phyloP scores from a whole-genome alignment of 2,329 filamentous ascomycete genomes.

The Pyrenophora seminiperda region DNA sequence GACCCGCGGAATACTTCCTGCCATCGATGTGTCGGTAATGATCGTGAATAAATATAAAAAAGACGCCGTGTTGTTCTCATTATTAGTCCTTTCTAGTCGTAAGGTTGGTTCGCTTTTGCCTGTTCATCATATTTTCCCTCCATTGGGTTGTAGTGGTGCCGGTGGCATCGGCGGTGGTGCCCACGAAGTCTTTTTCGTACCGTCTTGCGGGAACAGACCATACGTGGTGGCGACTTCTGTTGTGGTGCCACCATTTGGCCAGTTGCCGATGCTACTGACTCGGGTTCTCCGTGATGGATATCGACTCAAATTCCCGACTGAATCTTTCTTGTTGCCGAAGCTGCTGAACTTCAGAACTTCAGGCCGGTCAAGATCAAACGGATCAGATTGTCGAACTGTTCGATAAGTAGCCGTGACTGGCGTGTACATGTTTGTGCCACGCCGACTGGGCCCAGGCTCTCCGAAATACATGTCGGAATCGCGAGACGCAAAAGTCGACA shows the following conservation, averaged over 20 bases:
- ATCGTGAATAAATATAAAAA: background rate
- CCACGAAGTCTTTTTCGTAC: slow-evolving; percentile 23
- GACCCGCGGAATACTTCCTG: slow-evolving; percentile 45
- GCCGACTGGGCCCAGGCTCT: slow-evolving; percentile 44
- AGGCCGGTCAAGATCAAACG: slow-evolving; percentile 49
- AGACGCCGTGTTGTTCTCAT: slow-evolving; percentile 5
- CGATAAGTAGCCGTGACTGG: slow-evolving; percentile 23
- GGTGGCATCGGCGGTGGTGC: slow-evolving; percentile 10
- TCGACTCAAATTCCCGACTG: slow-evolving; percentile 38
- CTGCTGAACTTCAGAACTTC: slow-evolving; percentile 46
- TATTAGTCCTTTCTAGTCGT: slow-evolving; percentile 1
- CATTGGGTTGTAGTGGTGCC: background rate
- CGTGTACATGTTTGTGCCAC: slow-evolving; percentile 35
- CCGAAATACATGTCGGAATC: slow-evolving; percentile 39
- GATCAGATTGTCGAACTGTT: slow-evolving; percentile 47
- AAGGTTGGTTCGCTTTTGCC: background rate
- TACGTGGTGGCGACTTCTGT: slow-evolving; percentile 12
- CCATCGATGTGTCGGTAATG: slow-evolving; percentile 15
- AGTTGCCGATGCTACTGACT: slow-evolving; percentile 39
- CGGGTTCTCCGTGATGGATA: slow-evolving; percentile 34
- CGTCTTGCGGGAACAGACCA: slow-evolving; percentile 25
- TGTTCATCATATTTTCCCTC: background rate
- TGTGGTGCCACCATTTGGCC: slow-evolving; percentile 18
- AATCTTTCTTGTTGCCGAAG: slow-evolving; percentile 33
- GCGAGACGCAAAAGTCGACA: slow-evolving; percentile 29